Evolutionary conservation across 2,329 filamentous ascomycete genomes (phyloP).

Genomic region (Ophiostoma montium): DNA sequence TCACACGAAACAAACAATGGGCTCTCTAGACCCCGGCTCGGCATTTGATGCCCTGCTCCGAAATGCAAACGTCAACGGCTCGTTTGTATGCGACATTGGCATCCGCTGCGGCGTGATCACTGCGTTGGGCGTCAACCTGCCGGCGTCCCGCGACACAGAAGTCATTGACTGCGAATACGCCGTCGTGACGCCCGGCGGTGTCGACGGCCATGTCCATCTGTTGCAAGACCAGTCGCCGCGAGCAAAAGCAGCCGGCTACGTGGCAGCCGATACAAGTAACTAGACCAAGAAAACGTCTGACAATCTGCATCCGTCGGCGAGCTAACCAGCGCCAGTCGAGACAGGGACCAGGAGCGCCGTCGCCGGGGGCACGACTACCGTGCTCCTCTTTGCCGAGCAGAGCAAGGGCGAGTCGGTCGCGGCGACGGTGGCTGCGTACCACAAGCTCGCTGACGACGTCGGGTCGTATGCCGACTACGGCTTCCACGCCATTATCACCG

Average conservation of each 20-base stretch:
- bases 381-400: slow-evolving; percentile 42
- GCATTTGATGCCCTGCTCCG: slow-evolving; percentile 3
- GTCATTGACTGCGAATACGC: slow-evolving; percentile 8
- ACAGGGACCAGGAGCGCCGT: slow-evolving; percentile 37
- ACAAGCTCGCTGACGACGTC: slow-evolving; percentile 47
- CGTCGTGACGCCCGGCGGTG: slow-evolving; percentile 14
- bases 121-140: background rate
- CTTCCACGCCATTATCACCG: slow-evolving; percentile 37
- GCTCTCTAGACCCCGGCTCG: background rate
- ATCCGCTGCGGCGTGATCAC: slow-evolving; percentile 5
- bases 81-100: slow-evolving; percentile 7
- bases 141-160: background rate
- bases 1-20: background rate
- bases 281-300: background rate
- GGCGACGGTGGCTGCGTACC: slow-evolving; percentile 57
- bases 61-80: slow-evolving; percentile 8
- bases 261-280: slow-evolving; percentile 12
- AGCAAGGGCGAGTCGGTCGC: slow-evolving; percentile 32
- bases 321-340: slow-evolving; percentile 12
- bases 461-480: slow-evolving; percentile 40
- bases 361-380: slow-evolving; percentile 42
- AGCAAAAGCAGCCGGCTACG: slow-evolving; percentile 16
- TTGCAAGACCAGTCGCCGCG: slow-evolving; percentile 19
- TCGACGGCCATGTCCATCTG: slow-evolving; percentile 25
- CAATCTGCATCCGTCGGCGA: background rate